Base-by-base conservation (phyloP, 2,329 filamentous ascomycete genomes). In the Ophioceras dolichostomum region DNA sequence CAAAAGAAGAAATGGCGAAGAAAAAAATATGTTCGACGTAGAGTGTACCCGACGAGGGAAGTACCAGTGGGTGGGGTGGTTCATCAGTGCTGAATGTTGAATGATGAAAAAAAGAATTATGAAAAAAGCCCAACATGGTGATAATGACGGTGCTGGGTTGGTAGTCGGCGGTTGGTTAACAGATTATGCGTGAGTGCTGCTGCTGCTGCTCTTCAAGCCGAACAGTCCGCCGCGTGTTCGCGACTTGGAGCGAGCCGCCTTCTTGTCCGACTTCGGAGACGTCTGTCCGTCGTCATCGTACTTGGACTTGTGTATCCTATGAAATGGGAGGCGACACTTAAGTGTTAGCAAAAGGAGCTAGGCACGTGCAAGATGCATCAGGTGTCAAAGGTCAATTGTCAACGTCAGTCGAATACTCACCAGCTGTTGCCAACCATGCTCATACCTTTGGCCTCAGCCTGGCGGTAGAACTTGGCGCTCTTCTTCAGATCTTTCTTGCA, bases 361-460 rank as follows among this genome's bases (percentile, higher is more conserved):
- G n/a, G n/a, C n/a, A n/a, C n/a, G n/a, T n/a, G n/a, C n/a, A n/a
- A n/a, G n/a, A n/a, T 6, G 32, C 10, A 39, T 9, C 10, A 35
- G 31, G 34, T 24, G 40, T 37, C 16, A 35, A 31, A 27, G 12
- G 26, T 14, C 10, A 26, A n/a, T 16, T 22, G n/a, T n/a, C n/a
- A n/a, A n/a, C n/a, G n/a, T n/a, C n/a, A n/a, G n/a, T n/a, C n/a
- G n/a, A 30, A 42, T 40, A 73, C 84, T 55, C 68, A 94, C 89
- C 91, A 98, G 67, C 87, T 95, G 57, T 96, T 96, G 39, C 91
- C 91, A 39, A 94, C 82, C 87, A 96, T 96, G 59, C 78, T 94
- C 68, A 95, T 88, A 6, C 91, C 91, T 60, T 91, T 91, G 18
- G 81, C 78, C 56, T 94, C 91, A 5, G 91, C 91, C 65, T 80